phyloP scores from a whole-genome alignment of 768 basidiomycete genomes.

The Floccularia luteovirens region DNA sequence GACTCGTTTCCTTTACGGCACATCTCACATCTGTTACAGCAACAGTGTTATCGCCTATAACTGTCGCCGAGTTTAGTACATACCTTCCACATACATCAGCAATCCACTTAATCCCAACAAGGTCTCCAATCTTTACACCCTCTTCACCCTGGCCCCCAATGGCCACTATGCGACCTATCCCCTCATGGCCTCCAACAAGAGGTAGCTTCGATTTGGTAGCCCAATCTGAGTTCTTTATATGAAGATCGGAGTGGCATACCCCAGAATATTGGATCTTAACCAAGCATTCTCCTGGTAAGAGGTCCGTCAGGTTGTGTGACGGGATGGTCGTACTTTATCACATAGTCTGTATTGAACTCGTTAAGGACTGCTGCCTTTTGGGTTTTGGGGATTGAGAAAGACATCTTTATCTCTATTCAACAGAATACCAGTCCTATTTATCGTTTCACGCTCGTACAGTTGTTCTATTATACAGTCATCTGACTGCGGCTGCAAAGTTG shows the following conservation, averaged over 20 bases:
- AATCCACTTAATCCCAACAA: constrained; percentile 77
- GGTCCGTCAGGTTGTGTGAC: constrained; percentile 49
- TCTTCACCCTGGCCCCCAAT: constrained; percentile 50
- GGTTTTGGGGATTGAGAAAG: constrained; percentile 20
- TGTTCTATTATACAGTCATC: background rate
- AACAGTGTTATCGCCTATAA: background rate
- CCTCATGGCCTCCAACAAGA: constrained; percentile 74
- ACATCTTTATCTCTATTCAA: background rate
- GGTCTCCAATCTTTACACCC: constrained; percentile 61
- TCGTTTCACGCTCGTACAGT: background rate
- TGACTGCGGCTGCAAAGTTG: background rate
- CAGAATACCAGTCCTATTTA: background rate
- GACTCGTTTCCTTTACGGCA: constrained; percentile 63
- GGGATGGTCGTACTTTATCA: constrained; percentile 33
- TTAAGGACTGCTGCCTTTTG: constrained; percentile 29
- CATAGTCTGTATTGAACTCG: constrained; percentile 18
- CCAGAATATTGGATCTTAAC: constrained; percentile 61
- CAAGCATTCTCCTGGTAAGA: constrained; percentile 59
- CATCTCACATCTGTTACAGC: constrained; percentile 51
- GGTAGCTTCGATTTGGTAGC: constrained; percentile 40
- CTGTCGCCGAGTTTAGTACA: background rate
- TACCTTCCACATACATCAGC: constrained; percentile 28
- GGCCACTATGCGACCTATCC: constrained; percentile 70
- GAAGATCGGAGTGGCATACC: constrained; percentile 71
- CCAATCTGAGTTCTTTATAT: constrained; percentile 66